Evolutionary conservation across 805 yeast species (phyloP), one percentile per base, ranked within the genome.

Genomic region (Candida suzukii): DNA sequence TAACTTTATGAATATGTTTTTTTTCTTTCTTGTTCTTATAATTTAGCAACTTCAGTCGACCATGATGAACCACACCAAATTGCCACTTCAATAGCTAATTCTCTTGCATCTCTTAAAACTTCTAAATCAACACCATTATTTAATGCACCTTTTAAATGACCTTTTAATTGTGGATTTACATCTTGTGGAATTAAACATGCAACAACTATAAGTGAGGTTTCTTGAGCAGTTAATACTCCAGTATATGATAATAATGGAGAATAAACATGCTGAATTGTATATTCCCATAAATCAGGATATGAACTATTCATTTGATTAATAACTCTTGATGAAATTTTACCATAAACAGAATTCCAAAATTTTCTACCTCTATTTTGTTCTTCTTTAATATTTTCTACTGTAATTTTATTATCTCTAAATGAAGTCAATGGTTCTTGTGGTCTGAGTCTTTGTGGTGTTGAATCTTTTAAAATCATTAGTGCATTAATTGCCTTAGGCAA

Each of bases 131-230:
- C 83, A 0, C 96, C 96, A 24, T 78, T 74, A 53, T 87, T 88
- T 38, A 80, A 46, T 0, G 96, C 96, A 0, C 97, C 97, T 57
- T 73, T 76, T 46, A 90, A 68, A 57, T 90, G 97, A 0, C 97
- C 97, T 61, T 87, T 85, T 49, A 90, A 68, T 53, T 90, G 96
- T 0, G 96, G 95, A 50, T 85, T 87, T 11, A 90, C 96, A 59
- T 90, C 95, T 56, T 87, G 96, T 1, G 97, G 96, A 11, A 90
- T 79, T 49, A 90, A 69, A 46, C 91, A 73, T 0, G 95, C 80
- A 16, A 90, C 74, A 2, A 90, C 77, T 26, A 87, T 80, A 44
- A 87, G 56, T 26, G 91, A 79, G 1, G 96, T 83, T 47, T 88
- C 95, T 47, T 67, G 70, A 1, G 83, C 78, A 4, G 69, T 54